phyloP scores from a whole-genome alignment of 306 rosid species.

The Glycyrrhiza uralensis region DNA sequence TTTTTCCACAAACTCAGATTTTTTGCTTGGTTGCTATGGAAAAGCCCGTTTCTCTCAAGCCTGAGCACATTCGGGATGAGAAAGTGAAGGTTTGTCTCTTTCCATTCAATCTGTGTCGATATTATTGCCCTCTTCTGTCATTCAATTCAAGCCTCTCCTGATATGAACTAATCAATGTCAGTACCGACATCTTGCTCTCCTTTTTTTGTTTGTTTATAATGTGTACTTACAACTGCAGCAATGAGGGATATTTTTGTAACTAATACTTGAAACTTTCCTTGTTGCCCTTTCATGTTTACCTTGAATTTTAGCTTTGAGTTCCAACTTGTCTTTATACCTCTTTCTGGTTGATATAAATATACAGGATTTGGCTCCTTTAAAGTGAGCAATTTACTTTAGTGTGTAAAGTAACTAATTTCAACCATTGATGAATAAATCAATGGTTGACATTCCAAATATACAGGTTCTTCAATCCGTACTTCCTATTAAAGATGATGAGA shows the following conservation, averaged over 20 bases:
- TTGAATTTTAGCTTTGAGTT: constrained; percentile 17
- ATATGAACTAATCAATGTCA: not conserved
- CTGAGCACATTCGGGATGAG: constrained; percentile 95
- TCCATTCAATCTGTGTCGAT: not conserved
- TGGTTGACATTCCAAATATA: too few species aligned
- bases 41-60: constrained; percentile 86
- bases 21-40: constrained; percentile 97
- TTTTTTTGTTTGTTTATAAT: not conserved
- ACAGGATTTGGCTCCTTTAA: too few species aligned
- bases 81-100: constrained; percentile 85
- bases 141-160: not conserved
- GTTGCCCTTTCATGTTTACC: not conserved
- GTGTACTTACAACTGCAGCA: not conserved
- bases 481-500: constrained; percentile 78
- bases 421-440: too few species aligned
- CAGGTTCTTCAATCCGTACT: constrained; percentile 93
- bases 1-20: constrained; percentile 53
- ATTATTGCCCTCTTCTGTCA: not conserved
- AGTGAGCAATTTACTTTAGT: too few species aligned
- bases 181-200: not conserved
- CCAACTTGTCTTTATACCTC: not conserved
- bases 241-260: not conserved
- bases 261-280: not conserved
- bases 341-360: constrained; percentile 22
- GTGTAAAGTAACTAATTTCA: too few species aligned